Base-by-base conservation (phyloP, 768 basidiomycete genomes). In the Boletus subcaerulescens region DNA sequence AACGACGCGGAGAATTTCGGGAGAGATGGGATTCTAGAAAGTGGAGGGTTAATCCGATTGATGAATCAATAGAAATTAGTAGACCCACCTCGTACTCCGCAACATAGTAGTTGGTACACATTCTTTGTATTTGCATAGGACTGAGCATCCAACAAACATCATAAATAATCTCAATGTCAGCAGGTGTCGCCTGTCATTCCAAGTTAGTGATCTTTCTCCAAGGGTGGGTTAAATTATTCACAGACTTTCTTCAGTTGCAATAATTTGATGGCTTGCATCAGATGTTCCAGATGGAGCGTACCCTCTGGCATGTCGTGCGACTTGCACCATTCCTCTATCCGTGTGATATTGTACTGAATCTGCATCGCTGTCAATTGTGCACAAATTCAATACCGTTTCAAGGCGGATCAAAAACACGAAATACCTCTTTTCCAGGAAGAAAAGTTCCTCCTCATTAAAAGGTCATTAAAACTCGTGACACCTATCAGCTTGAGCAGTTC, bases 101-200 rank as follows among this genome's bases (percentile, higher is more conserved):
- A 57, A 96, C 95, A 67, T 97, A 98, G 75, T 98, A 98, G 71
- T 96, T 96, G 55, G 91, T 93, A 72, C 97, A 98, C 86, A 99
- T 94, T 70, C 97, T 89, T 76, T 98, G 97, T 60, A 99, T 98
- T 72, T 99, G 97, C 74, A 95, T 95, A 2, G 97, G 97, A 59
- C 93, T 98, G 43, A 99, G 79, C 89, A 98, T 98, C 96, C 97
- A 98, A 78, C 96, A 98, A 57, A 99, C 96, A 67, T 95, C 93
- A 70, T 97, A 98, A 64, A 99, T 96, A 65, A 98, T 98, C 74
- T 98, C 95, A 58, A 99, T 97, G 68, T 98, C 97, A 22, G 89
- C 88, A 33, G 91, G 82, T 3, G 94, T 91, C 13, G 95, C 89
- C 93, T 95, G 57, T 60, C 32, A 32, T 44, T 29, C 52, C 35